phyloP scores from a whole-genome alignment of 2,329 filamentous ascomycete genomes.

The Fusarium sp. region DNA sequence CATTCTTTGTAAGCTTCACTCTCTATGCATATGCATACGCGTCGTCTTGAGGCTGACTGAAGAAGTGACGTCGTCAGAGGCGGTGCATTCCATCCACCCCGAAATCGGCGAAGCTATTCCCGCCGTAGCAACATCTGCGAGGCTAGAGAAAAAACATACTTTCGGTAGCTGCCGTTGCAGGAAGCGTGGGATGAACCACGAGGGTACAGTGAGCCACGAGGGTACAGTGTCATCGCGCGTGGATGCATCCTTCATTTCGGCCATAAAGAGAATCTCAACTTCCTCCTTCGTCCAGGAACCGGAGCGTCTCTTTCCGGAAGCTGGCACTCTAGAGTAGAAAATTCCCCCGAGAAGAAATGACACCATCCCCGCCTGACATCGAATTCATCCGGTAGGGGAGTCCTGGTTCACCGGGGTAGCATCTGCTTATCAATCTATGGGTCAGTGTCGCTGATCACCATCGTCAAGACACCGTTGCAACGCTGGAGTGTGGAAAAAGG shows the following conservation, averaged over 20 bases:
- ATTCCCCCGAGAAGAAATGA: background rate
- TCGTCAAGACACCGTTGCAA: background rate
- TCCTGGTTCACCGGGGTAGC: background rate
- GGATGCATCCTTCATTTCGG: background rate
- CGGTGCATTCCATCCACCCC: background rate
- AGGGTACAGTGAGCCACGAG: background rate
- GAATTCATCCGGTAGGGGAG: background rate
- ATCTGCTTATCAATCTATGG: background rate
- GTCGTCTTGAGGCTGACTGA: background rate
- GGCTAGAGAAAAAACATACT: background rate
- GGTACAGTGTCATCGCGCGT: background rate
- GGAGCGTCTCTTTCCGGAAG: background rate
- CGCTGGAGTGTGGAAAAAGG: background rate
- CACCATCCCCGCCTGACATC: background rate
- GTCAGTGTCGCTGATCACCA: background rate
- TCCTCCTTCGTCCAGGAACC: background rate
- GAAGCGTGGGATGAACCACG: background rate
- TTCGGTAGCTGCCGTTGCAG: background rate
- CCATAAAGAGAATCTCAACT: background rate
- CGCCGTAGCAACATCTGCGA: background rate
- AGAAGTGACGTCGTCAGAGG: background rate
- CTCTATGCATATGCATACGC: background rate
- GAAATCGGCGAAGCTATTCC: background rate
- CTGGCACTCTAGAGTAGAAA: background rate
- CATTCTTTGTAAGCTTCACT: background rate